A percentile compares a stretch with the other conserved stretches of the same genome.
phyloP scores from a whole-genome alignment of 345 rosid species.

The Eucalyptus marginata region DNA sequence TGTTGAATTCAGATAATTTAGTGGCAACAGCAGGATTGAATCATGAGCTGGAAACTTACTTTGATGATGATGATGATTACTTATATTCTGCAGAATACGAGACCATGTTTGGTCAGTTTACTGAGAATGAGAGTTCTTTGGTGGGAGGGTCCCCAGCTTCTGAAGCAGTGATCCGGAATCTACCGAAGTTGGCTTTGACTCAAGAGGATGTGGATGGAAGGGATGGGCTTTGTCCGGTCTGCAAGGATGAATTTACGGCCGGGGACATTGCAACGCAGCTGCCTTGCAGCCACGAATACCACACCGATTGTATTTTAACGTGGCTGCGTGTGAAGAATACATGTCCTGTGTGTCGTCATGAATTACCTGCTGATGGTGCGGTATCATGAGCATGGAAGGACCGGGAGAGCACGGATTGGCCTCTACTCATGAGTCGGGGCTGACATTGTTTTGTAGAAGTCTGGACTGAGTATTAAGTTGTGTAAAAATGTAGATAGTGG shows the following conservation, averaged over 20 bases:
- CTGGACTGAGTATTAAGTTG: neutral
- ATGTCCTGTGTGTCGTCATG: conserved; percentile 84
- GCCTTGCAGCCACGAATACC: conserved; percentile 76
- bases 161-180: conserved; percentile 36
- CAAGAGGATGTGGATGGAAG: conserved; percentile 29
- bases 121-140: conserved; percentile 44
- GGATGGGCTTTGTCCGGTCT: conserved; percentile 56
- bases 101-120: conserved; percentile 63
- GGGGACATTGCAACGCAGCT: conserved; percentile 53
- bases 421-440: neutral
- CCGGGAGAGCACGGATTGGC: neutral
- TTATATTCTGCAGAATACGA: conserved; percentile 59
- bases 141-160: conserved; percentile 67
- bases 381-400: conserved; percentile 47
- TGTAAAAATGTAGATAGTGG: neutral
- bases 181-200: conserved; percentile 37
- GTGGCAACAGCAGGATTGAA: conserved; percentile 32
- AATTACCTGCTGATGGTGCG: conserved; percentile 74
- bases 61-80: conserved; percentile 47
- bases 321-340: conserved; percentile 83
- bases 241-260: conserved; percentile 59
- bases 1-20: conserved; percentile 56
- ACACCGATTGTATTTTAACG: conserved; percentile 69
- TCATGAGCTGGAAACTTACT: conserved; percentile 7
- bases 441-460: neutral